A percentile compares a stretch with the other conserved stretches of the same genome.
These are phyloP conservation scores for Aspergillus fumigatus DNA, from an alignment of 2,329 filamentous ascomycete genomes.

Conservation along the genomic window DNA sequence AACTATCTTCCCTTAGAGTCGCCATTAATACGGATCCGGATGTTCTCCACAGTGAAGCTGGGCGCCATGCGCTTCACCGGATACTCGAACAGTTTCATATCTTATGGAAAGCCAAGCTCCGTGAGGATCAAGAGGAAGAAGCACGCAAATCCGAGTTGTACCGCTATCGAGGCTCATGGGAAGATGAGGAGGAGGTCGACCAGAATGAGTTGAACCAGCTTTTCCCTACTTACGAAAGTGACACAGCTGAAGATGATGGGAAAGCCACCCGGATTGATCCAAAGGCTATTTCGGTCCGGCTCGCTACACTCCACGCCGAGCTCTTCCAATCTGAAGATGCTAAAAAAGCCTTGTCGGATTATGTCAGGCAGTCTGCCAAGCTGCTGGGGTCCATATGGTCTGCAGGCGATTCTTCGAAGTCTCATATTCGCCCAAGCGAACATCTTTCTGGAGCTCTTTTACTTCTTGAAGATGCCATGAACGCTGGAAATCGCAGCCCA, in stretches of 20 bases:
- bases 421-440: conserved; percentile 39
- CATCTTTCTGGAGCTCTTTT: conserved; percentile 65
- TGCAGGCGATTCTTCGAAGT: conserved; percentile 16
- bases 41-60: conserved; percentile 35
- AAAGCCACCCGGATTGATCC: conserved; percentile 35
- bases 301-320: conserved; percentile 57
- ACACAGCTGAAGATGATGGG: conserved; percentile 37
- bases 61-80: conserved; percentile 57
- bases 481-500: conserved; percentile 43
- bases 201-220: conserved; percentile 71
- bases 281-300: conserved; percentile 55
- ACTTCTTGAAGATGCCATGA: conserved; percentile 58
- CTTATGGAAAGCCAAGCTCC: conserved; percentile 74
- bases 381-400: conserved; percentile 34
- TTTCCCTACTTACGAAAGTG: conserved; percentile 72
- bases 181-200: conserved; percentile 70
- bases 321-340: conserved; percentile 35
- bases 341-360: conserved; percentile 26
- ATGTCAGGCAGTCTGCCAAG: conserved; percentile 32
- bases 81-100: conserved; percentile 70
- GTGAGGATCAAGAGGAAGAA: conserved; percentile 69
- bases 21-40: conserved; percentile 31
- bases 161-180: conserved; percentile 71
- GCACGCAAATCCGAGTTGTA: conserved; percentile 74
- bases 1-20: conserved; percentile 32